A percentile compares a stretch with the other conserved stretches of the same genome.
Evolutionary conservation across 2,329 filamentous ascomycete species (phyloP).

Genomic region (Aureobasidium musti): DNA sequence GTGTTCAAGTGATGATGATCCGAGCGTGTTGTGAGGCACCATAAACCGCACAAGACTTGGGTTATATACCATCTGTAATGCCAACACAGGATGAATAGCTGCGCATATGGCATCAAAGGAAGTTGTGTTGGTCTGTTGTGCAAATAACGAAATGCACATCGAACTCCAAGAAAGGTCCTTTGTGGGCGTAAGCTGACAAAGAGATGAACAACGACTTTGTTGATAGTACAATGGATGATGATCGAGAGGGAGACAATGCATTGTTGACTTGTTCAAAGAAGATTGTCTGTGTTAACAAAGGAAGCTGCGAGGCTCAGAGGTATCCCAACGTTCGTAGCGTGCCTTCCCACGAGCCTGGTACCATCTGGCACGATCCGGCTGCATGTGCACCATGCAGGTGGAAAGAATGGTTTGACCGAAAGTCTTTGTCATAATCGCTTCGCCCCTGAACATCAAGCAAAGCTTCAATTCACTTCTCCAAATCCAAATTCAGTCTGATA

Average conservation of each 20-base stretch:
- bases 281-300: neutral
- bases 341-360: no score
- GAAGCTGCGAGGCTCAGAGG: neutral
- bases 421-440: no score
- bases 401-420: no score
- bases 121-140: neutral
- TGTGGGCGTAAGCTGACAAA: neutral
- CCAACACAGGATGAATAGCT: neutral
- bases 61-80: neutral
- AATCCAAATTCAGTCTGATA: neutral
- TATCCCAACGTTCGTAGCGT: neutral
- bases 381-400: no score
- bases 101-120: neutral
- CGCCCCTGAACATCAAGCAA: neutral
- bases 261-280: neutral
- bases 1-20: neutral
- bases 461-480: neutral
- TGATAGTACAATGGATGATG: neutral
- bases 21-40: neutral
- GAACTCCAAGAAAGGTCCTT: neutral
- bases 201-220: neutral
- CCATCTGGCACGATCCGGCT: no score
- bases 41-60: neutral
- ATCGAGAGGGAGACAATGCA: neutral
- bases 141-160: neutral